Base-by-base conservation (phyloP, 805 yeast species). In the Debaryomyces prosopidis region DNA sequence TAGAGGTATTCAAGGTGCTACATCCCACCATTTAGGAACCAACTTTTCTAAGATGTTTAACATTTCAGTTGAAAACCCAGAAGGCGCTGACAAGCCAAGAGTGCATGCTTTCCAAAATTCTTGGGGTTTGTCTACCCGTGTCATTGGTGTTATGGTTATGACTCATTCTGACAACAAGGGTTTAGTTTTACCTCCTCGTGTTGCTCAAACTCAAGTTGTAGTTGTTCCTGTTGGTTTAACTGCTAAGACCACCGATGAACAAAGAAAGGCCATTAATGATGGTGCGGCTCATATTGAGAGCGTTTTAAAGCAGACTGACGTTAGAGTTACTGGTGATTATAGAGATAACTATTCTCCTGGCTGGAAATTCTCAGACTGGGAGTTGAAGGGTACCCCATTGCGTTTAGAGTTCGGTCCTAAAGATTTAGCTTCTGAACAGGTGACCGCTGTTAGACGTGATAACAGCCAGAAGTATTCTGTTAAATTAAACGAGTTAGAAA, bases 141-240 rank as follows among this genome's bases (percentile, higher is more conserved):
- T 87, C 54, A 91, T 94, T 66, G 99, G 99, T 79, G 99, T 95
- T 57, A 94, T 94, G 98, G 90, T 89, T 48, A 94, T 94, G 99
- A 82, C 90, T 48, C 99, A 94, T 69, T 90, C 97, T 31, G 99
- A 94, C 71, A 91, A 95, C 80, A 92, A 90, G 77, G 99, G 99
- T 69, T 78, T 94, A 58, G 98, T 94, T 39, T 79, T 95, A 58
- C 99, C 99, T 51, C 99, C 99, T 60, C 81, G 96, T 63, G 97
- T 92, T 23, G 88, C 99, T 14, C 94, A 87, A 72, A 76, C 73
- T 64, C 99, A 94, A 77, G 90, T 84, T 51, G 96, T 90, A 43
- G 85, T 94, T 44, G 83, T 94, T 51, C 98, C 99, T 52, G 96
- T 90, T 52, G 99, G 99, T 55, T 75, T 94, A 60, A 92, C 97